Evolutionary conservation across 2,329 filamentous ascomycete genomes (phyloP), one percentile per base, ranked within the genome.

Genomic region (Calonectria honghensis): DNA sequence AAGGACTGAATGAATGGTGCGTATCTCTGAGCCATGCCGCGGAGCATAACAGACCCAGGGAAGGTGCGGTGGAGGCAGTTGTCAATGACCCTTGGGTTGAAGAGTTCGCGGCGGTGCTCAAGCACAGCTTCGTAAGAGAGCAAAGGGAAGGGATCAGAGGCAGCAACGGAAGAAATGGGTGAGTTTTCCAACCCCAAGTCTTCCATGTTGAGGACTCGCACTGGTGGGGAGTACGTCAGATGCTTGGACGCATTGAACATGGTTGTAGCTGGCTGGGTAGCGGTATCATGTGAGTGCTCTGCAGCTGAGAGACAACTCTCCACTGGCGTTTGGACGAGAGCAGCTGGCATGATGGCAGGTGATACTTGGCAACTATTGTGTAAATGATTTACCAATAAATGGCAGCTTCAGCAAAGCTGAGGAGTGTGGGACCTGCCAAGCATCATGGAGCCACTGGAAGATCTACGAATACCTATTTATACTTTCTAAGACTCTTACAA

Each of bases 91-190:
- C 90, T 86, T 1, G 89, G 86, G 68, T 88, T 89, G 59, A 93
- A 86, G 29, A 93, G 88, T 81, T 94, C 92, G 7, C 85, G 84
- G 70, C 93, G 88, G 89, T 94, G 93, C 66, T 89, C 87, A 78
- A 90, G 84, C 67, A 94, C 87, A 4, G 92, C 92, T 68, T 93
- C 91, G 32, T 87, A 80, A 18, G 90, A 90, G 82, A 94, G 94
- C 31, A 94, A 86, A 5, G 87, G 87, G 82, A 94, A 94, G 0
- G 92, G 91, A 72, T 93, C 90, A 0, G 92, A 93, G 66, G 93
- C 91, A 14, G 91, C 93, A 59, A 92, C 86, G 1, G 89, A 88
- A 4, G 93, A 94, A 32, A 94, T 88, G 9, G 92, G 92, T 61
- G 85, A 86, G 67, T 87, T 86, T 48, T 90, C 86, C 51, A 90